Evolutionary conservation across 257 asterid genomes (phyloP), one percentile per base, ranked within the genome.

Genomic region (Solanum chilense): DNA sequence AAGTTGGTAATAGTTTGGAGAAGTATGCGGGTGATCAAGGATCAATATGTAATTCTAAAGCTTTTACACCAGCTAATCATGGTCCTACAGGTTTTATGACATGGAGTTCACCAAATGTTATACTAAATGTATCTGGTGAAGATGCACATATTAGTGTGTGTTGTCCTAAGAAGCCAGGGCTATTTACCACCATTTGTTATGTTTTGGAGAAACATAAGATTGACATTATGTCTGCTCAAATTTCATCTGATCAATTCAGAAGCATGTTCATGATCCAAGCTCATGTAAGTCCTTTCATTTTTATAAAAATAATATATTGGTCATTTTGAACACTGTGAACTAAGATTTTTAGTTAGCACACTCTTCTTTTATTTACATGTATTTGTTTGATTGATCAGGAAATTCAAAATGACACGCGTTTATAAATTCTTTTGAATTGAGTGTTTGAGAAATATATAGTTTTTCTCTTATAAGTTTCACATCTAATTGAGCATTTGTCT

Each of bases 21-120:
- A 92, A 91, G 2, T 89, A 92, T 71, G 3, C 92, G 35, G 93
- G 95, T 25, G 95, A 93, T 83, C 93, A 86, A 77, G 95, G 92
- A n/a, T 89, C 89, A 21, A 23, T 86, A 12, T 56, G 62, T 77
- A 75, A 87, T 15, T 41, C 90, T 12, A 15, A 86, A 23, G 42
- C 69, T 44, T 29, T 84, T 12, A 75, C 88, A 85, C 9, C 21
- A 84, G 45, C 29, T 89, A 66, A 5, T 39, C 25, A 74, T 12
- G 20, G 25, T 68, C 88, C 92, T 18, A 47, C 91, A 16, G 3
- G 2, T 1, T 89, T 90, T 42, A 84, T 68, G 71, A 87, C 94
- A 3, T 91, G 91, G 92, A 71, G 85, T 86, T 82, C 91, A 49
- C 91, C 89, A 2, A 88, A 92, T 78, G 87, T 90, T 42, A 68